These are phyloP conservation scores for Aspergillus steynii DNA, from an alignment of 495 filamentous ascomycete species.

Conservation along the genomic window DNA sequence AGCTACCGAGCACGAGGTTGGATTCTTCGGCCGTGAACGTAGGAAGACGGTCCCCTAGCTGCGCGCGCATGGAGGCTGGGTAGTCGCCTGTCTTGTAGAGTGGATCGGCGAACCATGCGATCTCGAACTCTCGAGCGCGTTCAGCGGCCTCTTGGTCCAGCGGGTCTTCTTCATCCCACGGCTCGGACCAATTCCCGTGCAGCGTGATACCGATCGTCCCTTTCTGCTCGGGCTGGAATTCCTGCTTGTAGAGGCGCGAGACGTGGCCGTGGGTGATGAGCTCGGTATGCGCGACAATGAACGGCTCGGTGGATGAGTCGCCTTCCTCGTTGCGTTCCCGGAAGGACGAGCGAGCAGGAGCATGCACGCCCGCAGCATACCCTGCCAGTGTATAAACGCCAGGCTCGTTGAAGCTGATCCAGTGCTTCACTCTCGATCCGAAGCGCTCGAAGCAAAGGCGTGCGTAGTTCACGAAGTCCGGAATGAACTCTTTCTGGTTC, in stretches of 20 bases:
- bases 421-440: slow-evolving; percentile 47
- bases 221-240: slow-evolving; percentile 42
- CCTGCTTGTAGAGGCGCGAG: slow-evolving; percentile 40
- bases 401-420: slow-evolving; percentile 56
- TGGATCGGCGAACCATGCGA: slow-evolving; percentile 51
- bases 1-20: slow-evolving; percentile 43
- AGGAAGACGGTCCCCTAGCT: slow-evolving; percentile 49
- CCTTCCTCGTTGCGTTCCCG: slow-evolving; percentile 45
- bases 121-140: slow-evolving; percentile 48
- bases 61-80: slow-evolving; percentile 47
- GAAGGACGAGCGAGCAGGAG: slow-evolving; percentile 45
- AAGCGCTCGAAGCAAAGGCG: slow-evolving; percentile 45
- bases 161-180: slow-evolving; percentile 45
- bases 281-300: slow-evolving; percentile 45
- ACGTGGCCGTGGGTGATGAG: slow-evolving; percentile 45
- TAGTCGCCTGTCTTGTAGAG: slow-evolving; percentile 50
- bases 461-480: slow-evolving; percentile 50
- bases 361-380: slow-evolving; percentile 50
- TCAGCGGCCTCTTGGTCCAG: slow-evolving; percentile 44
- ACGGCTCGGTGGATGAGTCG: slow-evolving; percentile 49
- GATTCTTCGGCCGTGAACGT: slow-evolving; percentile 43
- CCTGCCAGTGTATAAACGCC: slow-evolving; percentile 45
- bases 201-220: slow-evolving; percentile 50
- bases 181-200: slow-evolving; percentile 52
- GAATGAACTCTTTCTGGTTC: slow-evolving; percentile 40